Evolutionary conservation across 2,329 filamentous ascomycete species (phyloP).

Genomic region (Aspergillus fructus): DNA sequence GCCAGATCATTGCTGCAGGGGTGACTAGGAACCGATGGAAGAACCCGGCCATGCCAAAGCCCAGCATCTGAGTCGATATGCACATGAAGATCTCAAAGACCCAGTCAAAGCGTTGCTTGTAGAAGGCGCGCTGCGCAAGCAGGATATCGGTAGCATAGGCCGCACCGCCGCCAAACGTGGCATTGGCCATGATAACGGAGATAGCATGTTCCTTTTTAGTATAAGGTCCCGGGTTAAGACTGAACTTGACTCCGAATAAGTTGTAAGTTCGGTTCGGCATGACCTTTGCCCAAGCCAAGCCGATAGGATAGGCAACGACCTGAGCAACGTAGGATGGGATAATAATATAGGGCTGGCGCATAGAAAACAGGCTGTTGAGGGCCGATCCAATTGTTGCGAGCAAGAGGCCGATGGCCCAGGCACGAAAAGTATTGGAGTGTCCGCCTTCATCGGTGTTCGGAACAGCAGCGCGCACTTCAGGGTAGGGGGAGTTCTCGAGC

Average conservation of each 20-base stretch:
- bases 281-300: conserved; percentile 39
- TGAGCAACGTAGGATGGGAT: conserved; percentile 64
- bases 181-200: conserved; percentile 59
- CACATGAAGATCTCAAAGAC: conserved; percentile 65
- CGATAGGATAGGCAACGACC: conserved; percentile 59
- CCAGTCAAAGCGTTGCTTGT: conserved; percentile 68
- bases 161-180: conserved; percentile 59
- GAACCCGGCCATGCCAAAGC: conserved; percentile 68
- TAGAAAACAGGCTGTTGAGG: conserved; percentile 59
- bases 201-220: conserved; percentile 50
- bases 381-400: conserved; percentile 63
- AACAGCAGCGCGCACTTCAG: conserved; percentile 66
- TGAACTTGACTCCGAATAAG: conserved; percentile 39
- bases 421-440: conserved; percentile 64
- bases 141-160: conserved; percentile 75
- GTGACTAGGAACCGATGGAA: conserved; percentile 60
- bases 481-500: conserved; percentile 67
- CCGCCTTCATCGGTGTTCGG: conserved; percentile 65
- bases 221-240: conserved; percentile 46
- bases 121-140: conserved; percentile 69
- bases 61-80: conserved; percentile 67
- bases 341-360: conserved; percentile 58
- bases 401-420: conserved; percentile 62
- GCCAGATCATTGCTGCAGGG: conserved; percentile 72
- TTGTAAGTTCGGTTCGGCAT: conserved; percentile 39